A percentile compares a stretch with the other conserved stretches of the same genome.
These are phyloP conservation scores for Paracoccidioides lutzii DNA, from an alignment of 2,329 filamentous ascomycete genomes.

Conservation along the genomic window DNA sequence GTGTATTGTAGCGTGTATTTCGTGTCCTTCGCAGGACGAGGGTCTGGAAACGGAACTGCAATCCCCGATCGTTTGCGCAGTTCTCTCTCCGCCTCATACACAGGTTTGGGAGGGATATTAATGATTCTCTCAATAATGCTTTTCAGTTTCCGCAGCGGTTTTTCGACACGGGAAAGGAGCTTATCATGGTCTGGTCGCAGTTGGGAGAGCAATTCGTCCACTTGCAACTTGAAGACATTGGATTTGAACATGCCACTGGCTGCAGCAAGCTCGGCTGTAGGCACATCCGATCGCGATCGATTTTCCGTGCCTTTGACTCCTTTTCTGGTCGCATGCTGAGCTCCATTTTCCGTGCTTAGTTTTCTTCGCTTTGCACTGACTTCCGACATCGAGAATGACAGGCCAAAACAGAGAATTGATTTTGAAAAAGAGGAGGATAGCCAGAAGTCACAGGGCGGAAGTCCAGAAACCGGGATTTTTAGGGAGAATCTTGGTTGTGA, in stretches of 20 bases:
- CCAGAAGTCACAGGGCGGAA: not conserved
- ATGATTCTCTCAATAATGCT: constrained; percentile 44
- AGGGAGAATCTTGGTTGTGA: too few species aligned
- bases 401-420: not conserved
- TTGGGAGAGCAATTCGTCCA: constrained; percentile 49
- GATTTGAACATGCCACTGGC: constrained; percentile 49
- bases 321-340: constrained; percentile 10
- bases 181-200: constrained; percentile 47
- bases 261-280: constrained; percentile 23
- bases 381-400: constrained; percentile 18
- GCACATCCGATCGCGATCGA: constrained; percentile 18
- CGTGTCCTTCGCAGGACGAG: constrained; percentile 58
- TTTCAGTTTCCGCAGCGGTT: constrained; percentile 43
- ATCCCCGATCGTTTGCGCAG: constrained; percentile 55
- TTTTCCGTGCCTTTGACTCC: constrained; percentile 13
- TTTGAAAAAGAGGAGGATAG: not conserved
- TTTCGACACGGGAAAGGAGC: constrained; percentile 41
- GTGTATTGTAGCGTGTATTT: constrained; percentile 72
- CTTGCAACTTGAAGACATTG: constrained; percentile 54
- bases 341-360: constrained; percentile 26
- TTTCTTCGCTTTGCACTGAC: constrained; percentile 36
- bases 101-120: constrained; percentile 35
- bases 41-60: constrained; percentile 72
- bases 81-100: constrained; percentile 55
- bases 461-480: not conserved